These are phyloP conservation scores for Colletotrichum endophyticum DNA, from an alignment of 2,329 filamentous ascomycete species.

Conservation along the genomic window DNA sequence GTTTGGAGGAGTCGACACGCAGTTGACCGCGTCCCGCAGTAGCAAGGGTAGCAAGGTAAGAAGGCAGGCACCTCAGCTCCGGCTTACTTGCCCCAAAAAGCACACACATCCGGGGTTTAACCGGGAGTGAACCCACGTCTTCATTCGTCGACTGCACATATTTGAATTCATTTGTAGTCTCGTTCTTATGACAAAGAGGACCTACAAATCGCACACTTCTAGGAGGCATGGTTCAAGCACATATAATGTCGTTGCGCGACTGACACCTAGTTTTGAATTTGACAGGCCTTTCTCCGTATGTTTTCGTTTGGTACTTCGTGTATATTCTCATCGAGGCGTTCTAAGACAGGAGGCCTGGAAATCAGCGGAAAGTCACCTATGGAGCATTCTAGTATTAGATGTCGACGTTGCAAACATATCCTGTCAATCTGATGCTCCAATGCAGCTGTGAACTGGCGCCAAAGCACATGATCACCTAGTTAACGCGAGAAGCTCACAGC, in stretches of 20 bases:
- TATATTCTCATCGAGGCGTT: background rate
- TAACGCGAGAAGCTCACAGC: background rate
- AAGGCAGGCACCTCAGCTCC: background rate
- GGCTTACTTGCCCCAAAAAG: background rate
- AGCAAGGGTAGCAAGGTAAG: background rate
- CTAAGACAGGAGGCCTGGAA: background rate
- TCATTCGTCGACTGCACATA: background rate
- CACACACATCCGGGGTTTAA: background rate
- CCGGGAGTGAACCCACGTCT: background rate
- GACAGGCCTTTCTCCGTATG: background rate
- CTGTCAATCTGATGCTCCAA: background rate
- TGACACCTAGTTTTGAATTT: background rate
- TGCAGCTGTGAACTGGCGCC: background rate
- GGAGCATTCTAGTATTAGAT: background rate
- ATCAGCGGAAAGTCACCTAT: background rate
- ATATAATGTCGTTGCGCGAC: background rate
- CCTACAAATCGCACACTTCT: background rate
- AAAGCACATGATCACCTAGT: background rate
- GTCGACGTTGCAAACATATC: background rate
- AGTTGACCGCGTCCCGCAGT: background rate
- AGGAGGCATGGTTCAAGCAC: background rate
- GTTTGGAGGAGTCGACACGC: background rate
- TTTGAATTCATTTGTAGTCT: background rate
- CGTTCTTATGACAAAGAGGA: background rate
- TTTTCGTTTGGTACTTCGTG: background rate